These are phyloP conservation scores for Clarireedia hainanense DNA, from an alignment of 2,329 filamentous ascomycete genomes.

Conservation along the genomic window DNA sequence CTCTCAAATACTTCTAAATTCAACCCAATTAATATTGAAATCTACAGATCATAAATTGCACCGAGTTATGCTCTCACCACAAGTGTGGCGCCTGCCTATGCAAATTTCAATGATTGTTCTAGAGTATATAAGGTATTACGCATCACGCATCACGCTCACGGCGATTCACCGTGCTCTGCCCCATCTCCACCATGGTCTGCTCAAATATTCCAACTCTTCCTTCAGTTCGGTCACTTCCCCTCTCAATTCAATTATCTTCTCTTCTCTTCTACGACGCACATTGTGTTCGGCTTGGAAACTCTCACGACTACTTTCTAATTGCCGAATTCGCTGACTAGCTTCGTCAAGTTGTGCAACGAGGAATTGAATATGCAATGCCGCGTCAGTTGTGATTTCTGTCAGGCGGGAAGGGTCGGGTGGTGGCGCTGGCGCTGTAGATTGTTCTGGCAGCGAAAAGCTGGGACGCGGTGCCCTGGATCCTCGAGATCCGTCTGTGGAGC, in stretches of 20 bases:
- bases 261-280: background rate
- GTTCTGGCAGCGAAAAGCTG: background rate
- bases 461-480: background rate
- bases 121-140: too few species aligned
- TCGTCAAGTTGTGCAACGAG: background rate
- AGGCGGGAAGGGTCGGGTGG: background rate
- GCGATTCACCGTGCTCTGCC: too few species aligned
- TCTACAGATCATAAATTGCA: too few species aligned
- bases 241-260: background rate
- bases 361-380: constrained; percentile 1
- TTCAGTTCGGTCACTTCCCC: background rate
- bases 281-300: background rate
- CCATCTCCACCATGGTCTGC: background rate
- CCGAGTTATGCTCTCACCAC: too few species aligned
- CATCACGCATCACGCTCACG: too few species aligned
- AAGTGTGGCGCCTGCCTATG: too few species aligned
- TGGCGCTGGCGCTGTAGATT: too few species aligned
- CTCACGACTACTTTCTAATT: background rate
- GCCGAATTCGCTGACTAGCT: background rate
- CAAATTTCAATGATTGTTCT: too few species aligned
- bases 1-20: too few species aligned
- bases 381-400: background rate
- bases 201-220: background rate
- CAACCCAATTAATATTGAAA: too few species aligned
- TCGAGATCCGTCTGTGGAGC: background rate